These are phyloP conservation scores for Neltuma alba DNA, from an alignment of 306 rosid species.

Conservation along the genomic window DNA sequence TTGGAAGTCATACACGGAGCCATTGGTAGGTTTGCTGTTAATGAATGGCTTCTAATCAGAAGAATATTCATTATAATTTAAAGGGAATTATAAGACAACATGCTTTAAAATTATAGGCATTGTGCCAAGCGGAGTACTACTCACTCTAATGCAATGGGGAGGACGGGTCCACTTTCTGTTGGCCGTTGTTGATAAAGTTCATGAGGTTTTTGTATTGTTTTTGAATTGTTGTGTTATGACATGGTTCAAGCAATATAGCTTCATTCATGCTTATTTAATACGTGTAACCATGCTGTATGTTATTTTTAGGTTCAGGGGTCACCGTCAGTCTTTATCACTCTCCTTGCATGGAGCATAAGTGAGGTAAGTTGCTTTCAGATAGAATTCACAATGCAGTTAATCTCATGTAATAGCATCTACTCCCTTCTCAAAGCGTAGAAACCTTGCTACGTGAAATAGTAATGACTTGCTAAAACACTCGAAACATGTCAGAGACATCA, in stretches of 20 bases:
- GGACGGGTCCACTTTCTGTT: constrained; percentile 80
- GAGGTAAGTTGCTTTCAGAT: constrained; percentile 56
- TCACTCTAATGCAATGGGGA: constrained; percentile 95
- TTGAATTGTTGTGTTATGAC: neutral
- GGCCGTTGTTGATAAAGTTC: constrained; percentile 56
- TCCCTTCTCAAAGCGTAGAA: neutral
- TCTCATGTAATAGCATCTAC: constrained; percentile 1
- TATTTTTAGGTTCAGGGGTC: constrained; percentile 65
- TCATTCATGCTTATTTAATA: neutral
- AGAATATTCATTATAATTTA: neutral
- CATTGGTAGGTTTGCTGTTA: constrained; percentile 55
- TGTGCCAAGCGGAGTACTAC: constrained; percentile 84
- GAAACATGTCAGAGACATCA: constrained; percentile 6
- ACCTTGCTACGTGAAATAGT: neutral
- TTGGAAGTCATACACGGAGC: constrained; percentile 93
- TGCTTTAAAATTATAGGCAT: constrained; percentile 54
- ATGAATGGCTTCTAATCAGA: neutral
- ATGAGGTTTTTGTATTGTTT: constrained; percentile 57
- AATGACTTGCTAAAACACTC: neutral
- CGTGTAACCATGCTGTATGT: neutral
- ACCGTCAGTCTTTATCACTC: constrained; percentile 76
- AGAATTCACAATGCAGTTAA: constrained; percentile 3
- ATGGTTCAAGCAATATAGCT: neutral
- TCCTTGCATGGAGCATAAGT: constrained; percentile 81
- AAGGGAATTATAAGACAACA: neutral